These are phyloP conservation scores for Corymbia maculata DNA, from an alignment of 345 rosid species.

Conservation along the genomic window DNA sequence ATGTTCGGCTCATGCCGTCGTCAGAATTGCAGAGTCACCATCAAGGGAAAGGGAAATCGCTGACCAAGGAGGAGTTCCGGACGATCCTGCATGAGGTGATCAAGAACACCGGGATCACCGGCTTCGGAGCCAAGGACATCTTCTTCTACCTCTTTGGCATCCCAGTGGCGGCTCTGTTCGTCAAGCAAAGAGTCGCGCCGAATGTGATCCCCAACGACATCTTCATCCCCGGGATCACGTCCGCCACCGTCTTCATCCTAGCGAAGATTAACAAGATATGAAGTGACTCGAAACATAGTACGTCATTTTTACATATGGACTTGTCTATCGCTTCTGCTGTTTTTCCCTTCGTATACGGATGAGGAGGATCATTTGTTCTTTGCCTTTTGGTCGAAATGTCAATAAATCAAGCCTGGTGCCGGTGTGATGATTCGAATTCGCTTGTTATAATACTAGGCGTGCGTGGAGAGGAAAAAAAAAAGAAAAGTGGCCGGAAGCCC, in stretches of 20 bases:
- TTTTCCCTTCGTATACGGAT: background rate
- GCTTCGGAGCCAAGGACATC: conserved; percentile 61
- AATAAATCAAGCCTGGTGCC: background rate
- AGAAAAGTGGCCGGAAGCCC: background rate
- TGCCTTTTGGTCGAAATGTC: background rate
- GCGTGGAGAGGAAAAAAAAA: background rate
- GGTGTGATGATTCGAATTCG: background rate
- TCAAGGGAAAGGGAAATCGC: conserved; percentile 7
- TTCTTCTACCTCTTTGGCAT: conserved; percentile 54
- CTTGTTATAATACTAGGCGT: background rate
- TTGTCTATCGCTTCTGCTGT: background rate
- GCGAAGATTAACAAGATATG: conserved; percentile 65
- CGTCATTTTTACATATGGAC: background rate
- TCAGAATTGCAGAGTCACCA: conserved; percentile 25
- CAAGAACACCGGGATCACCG: conserved; percentile 45
- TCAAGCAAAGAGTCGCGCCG: conserved; percentile 49
- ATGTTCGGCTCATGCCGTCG: background rate
- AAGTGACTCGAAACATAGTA: background rate
- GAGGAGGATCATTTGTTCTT: background rate
- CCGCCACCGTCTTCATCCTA: conserved; percentile 67
- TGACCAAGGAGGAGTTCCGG: conserved; percentile 52
- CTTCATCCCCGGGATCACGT: conserved; percentile 69
- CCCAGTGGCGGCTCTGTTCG: conserved; percentile 39
- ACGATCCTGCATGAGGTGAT: conserved; percentile 50
- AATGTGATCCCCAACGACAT: conserved; percentile 41